A percentile compares a stretch with the other conserved stretches of the same genome.
These are phyloP conservation scores for Houttuynia cordata DNA, from an alignment of 164 flowering plant genomes.

Conservation along the genomic window DNA sequence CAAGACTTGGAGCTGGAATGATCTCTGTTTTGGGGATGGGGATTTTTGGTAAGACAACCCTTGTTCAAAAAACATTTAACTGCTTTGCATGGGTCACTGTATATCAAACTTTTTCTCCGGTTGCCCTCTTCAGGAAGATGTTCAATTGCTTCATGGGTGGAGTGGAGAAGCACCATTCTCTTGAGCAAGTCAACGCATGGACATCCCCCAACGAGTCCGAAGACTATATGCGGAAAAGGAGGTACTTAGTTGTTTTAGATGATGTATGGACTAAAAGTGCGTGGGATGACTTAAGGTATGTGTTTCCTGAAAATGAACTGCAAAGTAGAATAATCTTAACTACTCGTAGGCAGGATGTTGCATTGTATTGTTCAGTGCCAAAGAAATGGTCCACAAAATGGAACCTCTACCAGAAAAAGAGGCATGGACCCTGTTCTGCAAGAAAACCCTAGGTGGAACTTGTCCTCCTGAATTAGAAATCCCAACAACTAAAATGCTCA, in stretches of 20 bases:
- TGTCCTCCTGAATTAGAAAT: not conserved
- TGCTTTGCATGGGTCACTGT: not conserved
- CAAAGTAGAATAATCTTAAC: not conserved
- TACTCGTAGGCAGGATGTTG: not conserved
- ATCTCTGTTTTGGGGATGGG: not conserved
- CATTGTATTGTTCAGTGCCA: not conserved
- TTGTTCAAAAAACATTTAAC: not conserved
- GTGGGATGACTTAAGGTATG: not conserved
- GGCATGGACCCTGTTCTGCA: not conserved
- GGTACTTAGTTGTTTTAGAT: not conserved
- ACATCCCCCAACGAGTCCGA: not conserved
- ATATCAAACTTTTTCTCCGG: not conserved
- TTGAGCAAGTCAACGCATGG: too few species aligned
- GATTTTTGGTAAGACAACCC: not conserved
- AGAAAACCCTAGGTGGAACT: not conserved
- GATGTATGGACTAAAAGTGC: not conserved
- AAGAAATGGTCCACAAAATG: not conserved
- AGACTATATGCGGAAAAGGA: not conserved
- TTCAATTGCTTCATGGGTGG: not conserved
- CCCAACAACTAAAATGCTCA: not conserved
- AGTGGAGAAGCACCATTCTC: not conserved
- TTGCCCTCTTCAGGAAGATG: not conserved
- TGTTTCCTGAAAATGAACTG: not conserved
- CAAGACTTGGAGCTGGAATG: not conserved
- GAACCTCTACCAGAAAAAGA: not conserved